Conservation (phyloP, 2,329 filamentous ascomycete genomes). For the Fusarium chaquense region DNA sequence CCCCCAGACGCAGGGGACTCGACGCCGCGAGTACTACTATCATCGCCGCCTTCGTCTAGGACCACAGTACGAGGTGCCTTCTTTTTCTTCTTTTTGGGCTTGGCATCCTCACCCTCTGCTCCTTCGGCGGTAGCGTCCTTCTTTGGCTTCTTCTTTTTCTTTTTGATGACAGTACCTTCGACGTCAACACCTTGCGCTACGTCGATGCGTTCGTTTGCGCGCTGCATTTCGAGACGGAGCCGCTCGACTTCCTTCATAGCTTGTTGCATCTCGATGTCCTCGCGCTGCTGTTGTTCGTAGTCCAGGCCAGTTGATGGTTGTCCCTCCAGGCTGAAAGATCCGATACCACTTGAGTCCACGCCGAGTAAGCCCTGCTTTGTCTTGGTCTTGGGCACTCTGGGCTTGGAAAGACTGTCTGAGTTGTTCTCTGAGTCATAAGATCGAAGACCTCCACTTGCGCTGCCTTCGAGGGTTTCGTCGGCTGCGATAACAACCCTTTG, state of each 20-base stretch:
- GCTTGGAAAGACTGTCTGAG: conserved; percentile 62
- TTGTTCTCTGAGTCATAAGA: conserved; percentile 68
- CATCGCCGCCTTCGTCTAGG: conserved; percentile 34
- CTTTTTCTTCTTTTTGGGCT: conserved; percentile 53
- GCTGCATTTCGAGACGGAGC: conserved; percentile 88
- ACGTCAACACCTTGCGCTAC: conserved; percentile 75
- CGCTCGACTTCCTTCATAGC: conserved; percentile 91
- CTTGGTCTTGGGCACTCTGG: conserved; percentile 65
- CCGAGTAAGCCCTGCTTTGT: conserved; percentile 77
- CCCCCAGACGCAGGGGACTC: conserved; percentile 39
- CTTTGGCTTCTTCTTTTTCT: conserved; percentile 67
- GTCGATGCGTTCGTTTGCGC: conserved; percentile 80
- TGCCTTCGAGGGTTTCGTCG: conserved; percentile 77
- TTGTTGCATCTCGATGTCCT: conserved; percentile 88
- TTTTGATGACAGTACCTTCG: conserved; percentile 76
- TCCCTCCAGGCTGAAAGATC: conserved; percentile 74
- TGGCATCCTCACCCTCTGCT: conserved; percentile 36
- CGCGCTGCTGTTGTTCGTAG: conserved; percentile 75
- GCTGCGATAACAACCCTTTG: conserved; percentile 75
- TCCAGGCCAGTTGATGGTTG: conserved; percentile 60
- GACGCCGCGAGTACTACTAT: conserved; percentile 32
- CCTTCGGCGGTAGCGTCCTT: conserved; percentile 50
- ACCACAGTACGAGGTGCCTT: conserved; percentile 38
- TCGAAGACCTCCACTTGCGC: conserved; percentile 60
- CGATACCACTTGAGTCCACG: conserved; percentile 87